These are phyloP conservation scores for Millerozyma acaciae DNA, from an alignment of 805 yeast species.

Conservation along the genomic window DNA sequence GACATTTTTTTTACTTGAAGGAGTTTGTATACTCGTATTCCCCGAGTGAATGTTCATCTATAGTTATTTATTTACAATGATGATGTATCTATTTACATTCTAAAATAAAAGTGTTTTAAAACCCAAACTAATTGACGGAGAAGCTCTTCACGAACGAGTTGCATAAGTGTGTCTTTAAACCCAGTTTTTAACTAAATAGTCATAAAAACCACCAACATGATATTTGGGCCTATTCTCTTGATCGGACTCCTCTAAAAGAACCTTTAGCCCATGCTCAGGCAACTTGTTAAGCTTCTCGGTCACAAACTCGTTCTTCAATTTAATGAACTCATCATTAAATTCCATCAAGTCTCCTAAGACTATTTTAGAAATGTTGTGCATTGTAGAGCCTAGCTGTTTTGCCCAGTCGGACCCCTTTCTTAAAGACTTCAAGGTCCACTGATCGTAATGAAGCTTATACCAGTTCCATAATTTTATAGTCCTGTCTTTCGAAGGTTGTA, in stretches of 20 bases:
- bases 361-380: constrained; percentile 38
- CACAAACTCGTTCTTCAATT: constrained; percentile 25
- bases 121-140: too few species aligned
- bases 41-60: too few species aligned
- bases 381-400: constrained; percentile 44
- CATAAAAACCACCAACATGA: constrained; percentile 12
- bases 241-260: constrained; percentile 17
- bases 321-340: constrained; percentile 26
- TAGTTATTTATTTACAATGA: too few species aligned
- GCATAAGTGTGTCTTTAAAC: too few species aligned
- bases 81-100: too few species aligned
- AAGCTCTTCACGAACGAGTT: too few species aligned
- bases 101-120: too few species aligned
- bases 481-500: constrained; percentile 26
- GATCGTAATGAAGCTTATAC: constrained; percentile 50
- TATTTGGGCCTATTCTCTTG: constrained; percentile 19
- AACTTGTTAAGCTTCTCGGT: constrained; percentile 24
- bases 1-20: too few species aligned
- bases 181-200: constrained; percentile 5
- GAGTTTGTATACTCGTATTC: too few species aligned
- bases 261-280: constrained; percentile 37
- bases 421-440: constrained; percentile 47
- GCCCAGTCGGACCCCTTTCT: constrained; percentile 44
- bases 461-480: constrained; percentile 49
- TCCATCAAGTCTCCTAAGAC: constrained; percentile 39